A percentile compares a stretch with the other conserved stretches of the same genome.
Conservation (phyloP, 306 rosid genomes). For the cucumber (Cucumis sativus) region Cucumber_9930_V3 NC_026659.2:24995501-24996000, state of each 20-base stretch:
- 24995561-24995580: not conserved
- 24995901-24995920: not conserved
- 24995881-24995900: no score
- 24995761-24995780: not conserved
- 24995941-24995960: not conserved
- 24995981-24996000: not conserved
- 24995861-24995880: not conserved
- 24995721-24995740: not conserved
- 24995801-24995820: not conserved
- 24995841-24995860: not conserved
- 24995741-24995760: not conserved
- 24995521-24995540: not conserved
- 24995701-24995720: not conserved
- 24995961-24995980: not conserved
- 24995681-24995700: not conserved
- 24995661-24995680: not conserved
- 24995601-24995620: not conserved
- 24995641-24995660: not conserved
- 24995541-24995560: not conserved
- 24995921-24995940: not conserved
- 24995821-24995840: not conserved
- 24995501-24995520: not conserved
- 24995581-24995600: not conserved
- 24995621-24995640: not conserved
- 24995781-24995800: not conserved